A percentile compares a stretch with the other conserved stretches of the same genome.
Evolutionary conservation across 1,139 yeast species (phyloP).

Genomic region (Candida sanyaensis): DNA sequence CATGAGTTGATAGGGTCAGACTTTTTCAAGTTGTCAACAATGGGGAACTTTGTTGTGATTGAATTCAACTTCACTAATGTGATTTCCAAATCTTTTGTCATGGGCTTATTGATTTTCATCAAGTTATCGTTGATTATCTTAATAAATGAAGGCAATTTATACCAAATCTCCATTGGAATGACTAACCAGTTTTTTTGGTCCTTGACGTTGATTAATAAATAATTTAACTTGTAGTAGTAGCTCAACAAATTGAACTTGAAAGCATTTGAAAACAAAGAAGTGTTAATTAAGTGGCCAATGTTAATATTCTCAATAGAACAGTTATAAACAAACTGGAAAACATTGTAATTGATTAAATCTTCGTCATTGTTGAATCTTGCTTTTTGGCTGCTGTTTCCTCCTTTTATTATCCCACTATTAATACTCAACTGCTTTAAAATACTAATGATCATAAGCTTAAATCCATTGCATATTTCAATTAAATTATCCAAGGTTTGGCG

Average conservation of each 20-base stretch:
- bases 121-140: slow-evolving; percentile 14
- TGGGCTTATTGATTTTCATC: slow-evolving; percentile 6
- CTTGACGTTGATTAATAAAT: slow-evolving; percentile 7
- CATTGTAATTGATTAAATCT: slow-evolving; percentile 12
- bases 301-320: slow-evolving; percentile 18
- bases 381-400: neutral
- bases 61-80: slow-evolving; percentile 14
- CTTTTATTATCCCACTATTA: slow-evolving; percentile 6
- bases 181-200: slow-evolving; percentile 10
- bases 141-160: slow-evolving; percentile 13
- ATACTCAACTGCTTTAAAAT: slow-evolving; percentile 11
- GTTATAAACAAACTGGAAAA: slow-evolving; percentile 20
- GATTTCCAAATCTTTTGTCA: slow-evolving; percentile 13
- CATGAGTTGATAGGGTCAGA: slow-evolving; percentile 7
- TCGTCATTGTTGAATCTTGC: slow-evolving; percentile 7
- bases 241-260: slow-evolving; percentile 14
- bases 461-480: slow-evolving; percentile 8
- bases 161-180: slow-evolving; percentile 16
- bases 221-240: slow-evolving; percentile 13
- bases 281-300: slow-evolving; percentile 18
- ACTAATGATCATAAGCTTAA: slow-evolving; percentile 10
- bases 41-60: slow-evolving; percentile 12
- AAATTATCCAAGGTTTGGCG: slow-evolving; percentile 12
- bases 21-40: slow-evolving; percentile 12
- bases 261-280: slow-evolving; percentile 10